Evolutionary conservation across 2,329 filamentous ascomycete species (phyloP), one percentile per base, ranked within the genome.

Genomic region (Dichotomopilus funicola): DNA sequence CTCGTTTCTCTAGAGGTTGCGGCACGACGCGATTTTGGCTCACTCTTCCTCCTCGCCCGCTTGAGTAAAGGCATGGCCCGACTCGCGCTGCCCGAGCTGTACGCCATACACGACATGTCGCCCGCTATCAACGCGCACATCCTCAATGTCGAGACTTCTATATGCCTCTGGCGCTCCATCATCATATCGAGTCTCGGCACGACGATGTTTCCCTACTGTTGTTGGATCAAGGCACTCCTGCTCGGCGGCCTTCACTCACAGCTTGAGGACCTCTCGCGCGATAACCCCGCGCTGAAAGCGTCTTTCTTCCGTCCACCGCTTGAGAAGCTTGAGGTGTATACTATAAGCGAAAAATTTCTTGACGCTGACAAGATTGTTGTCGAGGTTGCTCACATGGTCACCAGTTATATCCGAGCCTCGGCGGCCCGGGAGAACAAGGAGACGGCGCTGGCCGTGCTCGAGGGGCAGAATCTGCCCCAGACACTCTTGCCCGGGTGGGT

Each of bases 171-270:
- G 87, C 78, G 80, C 50, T 84, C 84, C 2, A 80, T 89, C 61
- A 79, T 87, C 55, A 72, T 83, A 6, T 89, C 86, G 7, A 82
- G 82, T 55, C 70, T 85, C 44, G 80, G 77, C 31, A 70, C 73
- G 60, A 88, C 86, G 0, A 71, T 81, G 13, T 86, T 83, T 59
- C 85, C 86, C 0, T 91, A 91, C 66, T 87, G 81, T 63, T 75
- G 80, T 40, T 88, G 87, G 68, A 79, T 89, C 54, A 81, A 78
- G 54, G 74, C 76, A 33, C 73, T 90, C 40, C 81, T 86, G 61
- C 75, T 89, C 8, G 74, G 81, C 52, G 81, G 86, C 64, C 73
- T 89, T 1, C 70, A 73, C 9, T 71, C 81, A 42, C 73, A 87
- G 27, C 73, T 89, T 2, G 75, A 79, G 8, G 45, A 51, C 55